Percentiles rank a stretch among this genome's conserved stretches.
These are phyloP conservation scores for Pseudocercospora fijiensis DNA, from an alignment of 2,329 filamentous ascomycete species.

Conservation along the genomic window DNA sequence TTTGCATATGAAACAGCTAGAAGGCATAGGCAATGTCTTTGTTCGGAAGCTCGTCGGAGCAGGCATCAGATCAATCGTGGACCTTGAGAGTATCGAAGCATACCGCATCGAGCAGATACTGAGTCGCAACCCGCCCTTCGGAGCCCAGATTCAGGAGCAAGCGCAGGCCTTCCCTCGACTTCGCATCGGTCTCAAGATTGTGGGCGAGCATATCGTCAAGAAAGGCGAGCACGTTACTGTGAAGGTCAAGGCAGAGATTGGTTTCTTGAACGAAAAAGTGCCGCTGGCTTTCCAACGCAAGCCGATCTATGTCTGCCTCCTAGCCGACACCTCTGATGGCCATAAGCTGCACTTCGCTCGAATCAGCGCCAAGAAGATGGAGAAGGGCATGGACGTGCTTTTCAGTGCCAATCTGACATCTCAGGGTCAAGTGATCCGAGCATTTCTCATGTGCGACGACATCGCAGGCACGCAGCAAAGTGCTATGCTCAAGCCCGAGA, in stretches of 20 bases:
- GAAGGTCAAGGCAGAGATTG: constrained; percentile 64
- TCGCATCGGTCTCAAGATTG: constrained; percentile 54
- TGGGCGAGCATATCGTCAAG: constrained; percentile 44
- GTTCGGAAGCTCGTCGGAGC: constrained; percentile 70
- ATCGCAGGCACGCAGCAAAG: constrained; percentile 63
- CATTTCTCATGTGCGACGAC: constrained; percentile 78
- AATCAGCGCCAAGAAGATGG: constrained; percentile 63
- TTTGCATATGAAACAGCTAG: constrained; percentile 78
- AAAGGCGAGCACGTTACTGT: constrained; percentile 53
- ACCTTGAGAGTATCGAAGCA: constrained; percentile 65
- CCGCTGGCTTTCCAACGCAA: constrained; percentile 63
- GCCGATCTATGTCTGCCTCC: constrained; percentile 68
- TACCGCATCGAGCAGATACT: constrained; percentile 74
- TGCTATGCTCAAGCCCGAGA: constrained; percentile 53
- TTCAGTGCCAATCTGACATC: constrained; percentile 59
- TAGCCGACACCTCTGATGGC: constrained; percentile 70
- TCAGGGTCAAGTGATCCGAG: constrained; percentile 60
- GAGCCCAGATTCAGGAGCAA: constrained; percentile 64
- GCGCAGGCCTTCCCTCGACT: constrained; percentile 71
- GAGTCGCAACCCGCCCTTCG: constrained; percentile 80
- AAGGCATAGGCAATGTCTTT: constrained; percentile 72
- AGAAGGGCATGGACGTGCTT: constrained; percentile 59
- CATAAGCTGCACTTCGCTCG: constrained; percentile 66
- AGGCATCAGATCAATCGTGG: constrained; percentile 69
- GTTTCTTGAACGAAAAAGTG: constrained; percentile 66